These are phyloP conservation scores for Aspergillus sp. DNA, from an alignment of 2,329 filamentous ascomycete species.

Conservation along the genomic window DNA sequence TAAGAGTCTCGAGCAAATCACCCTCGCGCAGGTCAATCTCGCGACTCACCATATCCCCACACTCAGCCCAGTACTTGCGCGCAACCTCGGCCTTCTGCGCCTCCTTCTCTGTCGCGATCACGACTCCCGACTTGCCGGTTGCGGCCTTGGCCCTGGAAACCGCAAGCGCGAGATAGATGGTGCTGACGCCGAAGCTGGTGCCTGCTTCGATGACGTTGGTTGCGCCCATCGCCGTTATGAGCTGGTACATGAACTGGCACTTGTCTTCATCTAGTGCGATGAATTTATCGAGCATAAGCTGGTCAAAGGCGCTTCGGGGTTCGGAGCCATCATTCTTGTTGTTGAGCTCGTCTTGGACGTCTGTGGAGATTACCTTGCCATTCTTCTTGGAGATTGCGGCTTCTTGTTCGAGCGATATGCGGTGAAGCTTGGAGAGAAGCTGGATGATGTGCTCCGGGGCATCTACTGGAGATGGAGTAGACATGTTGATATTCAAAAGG, in stretches of 20 bases:
- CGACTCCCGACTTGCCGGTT: constrained; percentile 39
- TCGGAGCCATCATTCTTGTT: not conserved
- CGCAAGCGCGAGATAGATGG: constrained; percentile 62
- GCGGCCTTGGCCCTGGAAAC: constrained; percentile 48
- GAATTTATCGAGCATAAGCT: constrained; percentile 52
- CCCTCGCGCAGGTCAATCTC: constrained; percentile 60
- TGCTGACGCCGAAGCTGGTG: constrained; percentile 62
- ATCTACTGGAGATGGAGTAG: constrained; percentile 6
- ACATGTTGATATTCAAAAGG: not conserved
- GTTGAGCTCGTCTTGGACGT: constrained; percentile 13
- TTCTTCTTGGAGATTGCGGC: constrained; percentile 14
- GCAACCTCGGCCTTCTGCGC: constrained; percentile 53
- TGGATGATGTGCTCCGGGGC: constrained; percentile 22
- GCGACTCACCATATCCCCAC: constrained; percentile 49
- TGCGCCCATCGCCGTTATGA: constrained; percentile 51
- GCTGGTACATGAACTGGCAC: constrained; percentile 57
- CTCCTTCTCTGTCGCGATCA: constrained; percentile 64
- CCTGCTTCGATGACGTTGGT: constrained; percentile 59
- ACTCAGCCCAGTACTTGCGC: constrained; percentile 52
- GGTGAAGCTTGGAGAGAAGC: constrained; percentile 23
- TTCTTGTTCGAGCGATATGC: constrained; percentile 24
- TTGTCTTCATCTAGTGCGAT: constrained; percentile 62
- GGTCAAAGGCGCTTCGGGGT: constrained; percentile 19
- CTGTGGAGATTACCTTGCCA: constrained; percentile 22
- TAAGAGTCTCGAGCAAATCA: constrained; percentile 57